These are phyloP conservation scores for Incumbomyces delicatus DNA, from an alignment of 2,329 filamentous ascomycete species.

Conservation along the genomic window DNA sequence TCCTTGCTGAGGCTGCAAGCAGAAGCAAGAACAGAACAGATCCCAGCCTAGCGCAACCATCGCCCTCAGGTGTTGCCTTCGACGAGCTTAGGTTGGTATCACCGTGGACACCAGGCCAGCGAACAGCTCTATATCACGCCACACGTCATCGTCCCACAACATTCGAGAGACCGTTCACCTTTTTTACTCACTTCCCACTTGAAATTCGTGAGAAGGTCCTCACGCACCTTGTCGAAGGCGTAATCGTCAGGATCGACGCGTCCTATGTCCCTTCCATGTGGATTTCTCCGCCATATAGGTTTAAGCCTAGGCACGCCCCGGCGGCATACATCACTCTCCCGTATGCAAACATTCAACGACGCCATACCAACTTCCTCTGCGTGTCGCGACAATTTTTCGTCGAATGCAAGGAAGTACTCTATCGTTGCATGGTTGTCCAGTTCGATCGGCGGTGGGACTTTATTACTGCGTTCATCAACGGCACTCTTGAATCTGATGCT, in stretches of 20 bases:
- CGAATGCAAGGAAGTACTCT: not conserved
- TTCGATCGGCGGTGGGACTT: constrained; percentile 6
- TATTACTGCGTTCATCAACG: not conserved
- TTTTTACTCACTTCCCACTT: not conserved
- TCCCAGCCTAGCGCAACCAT: too few species aligned
- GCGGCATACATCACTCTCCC: not conserved
- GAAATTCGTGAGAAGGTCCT: constrained; percentile 1
- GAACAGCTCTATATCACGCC: not conserved
- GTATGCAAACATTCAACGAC: not conserved
- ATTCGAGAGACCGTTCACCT: not conserved
- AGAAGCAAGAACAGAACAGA: too few species aligned
- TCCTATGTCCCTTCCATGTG: not conserved
- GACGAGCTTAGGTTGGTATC: not conserved
- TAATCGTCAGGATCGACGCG: not conserved
- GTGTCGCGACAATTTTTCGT: constrained; percentile 2
- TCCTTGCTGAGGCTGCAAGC: too few species aligned
- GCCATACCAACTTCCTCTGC: not conserved
- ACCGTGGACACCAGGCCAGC: not conserved
- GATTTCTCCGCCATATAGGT: not conserved
- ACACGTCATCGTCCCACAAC: not conserved
- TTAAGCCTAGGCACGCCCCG: too few species aligned
- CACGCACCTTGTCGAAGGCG: not conserved
- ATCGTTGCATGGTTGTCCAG: not conserved
- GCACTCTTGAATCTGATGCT: not conserved
- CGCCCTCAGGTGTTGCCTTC: too few species aligned